Percentiles rank a stretch among this genome's conserved stretches.
Conservation (phyloP, 2,329 filamentous ascomycete species). For the Penicillium sp. region DNA sequence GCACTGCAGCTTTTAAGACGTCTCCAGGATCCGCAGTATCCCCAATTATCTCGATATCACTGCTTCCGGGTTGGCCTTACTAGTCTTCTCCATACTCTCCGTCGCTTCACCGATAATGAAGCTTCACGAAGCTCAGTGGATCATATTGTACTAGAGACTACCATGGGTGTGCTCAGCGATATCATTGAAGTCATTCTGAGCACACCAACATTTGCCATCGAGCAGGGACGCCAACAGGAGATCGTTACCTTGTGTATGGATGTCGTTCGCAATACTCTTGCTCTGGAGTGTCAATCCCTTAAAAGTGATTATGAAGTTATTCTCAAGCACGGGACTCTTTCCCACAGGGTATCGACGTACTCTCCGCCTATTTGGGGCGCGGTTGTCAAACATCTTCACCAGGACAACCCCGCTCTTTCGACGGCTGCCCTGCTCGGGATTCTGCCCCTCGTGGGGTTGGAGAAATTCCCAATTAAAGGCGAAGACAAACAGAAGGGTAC, state of each 20-base stretch:
- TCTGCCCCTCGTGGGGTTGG: constrained; percentile 72
- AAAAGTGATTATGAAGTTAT: constrained; percentile 71
- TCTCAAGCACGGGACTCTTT: constrained; percentile 62
- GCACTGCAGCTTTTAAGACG: constrained; percentile 73
- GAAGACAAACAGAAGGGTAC: constrained; percentile 58
- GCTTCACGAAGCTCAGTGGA: constrained; percentile 50
- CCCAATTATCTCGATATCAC: constrained; percentile 48
- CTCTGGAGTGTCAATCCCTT: constrained; percentile 72
- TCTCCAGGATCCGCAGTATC: constrained; percentile 46
- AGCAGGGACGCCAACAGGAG: constrained; percentile 55
- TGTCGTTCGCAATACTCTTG: constrained; percentile 69
- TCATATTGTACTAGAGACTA: constrained; percentile 35
- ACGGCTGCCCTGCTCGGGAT: constrained; percentile 73
- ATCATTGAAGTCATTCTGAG: constrained; percentile 62
- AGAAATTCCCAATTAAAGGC: constrained; percentile 66
- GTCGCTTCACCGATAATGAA: constrained; percentile 53
- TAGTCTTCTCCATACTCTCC: constrained; percentile 51
- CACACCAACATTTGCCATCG: constrained; percentile 55
- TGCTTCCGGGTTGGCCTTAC: constrained; percentile 52
- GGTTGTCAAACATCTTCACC: constrained; percentile 69
- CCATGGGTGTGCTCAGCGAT: constrained; percentile 23
- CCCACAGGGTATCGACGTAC: constrained; percentile 69
- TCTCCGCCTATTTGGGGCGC: constrained; percentile 79
- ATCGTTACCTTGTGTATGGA: constrained; percentile 62
- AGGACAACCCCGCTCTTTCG: constrained; percentile 72